These are phyloP conservation scores for Fraxinus latifolia DNA, from an alignment of 305 asterid genomes.

Conservation along the genomic window DNA sequence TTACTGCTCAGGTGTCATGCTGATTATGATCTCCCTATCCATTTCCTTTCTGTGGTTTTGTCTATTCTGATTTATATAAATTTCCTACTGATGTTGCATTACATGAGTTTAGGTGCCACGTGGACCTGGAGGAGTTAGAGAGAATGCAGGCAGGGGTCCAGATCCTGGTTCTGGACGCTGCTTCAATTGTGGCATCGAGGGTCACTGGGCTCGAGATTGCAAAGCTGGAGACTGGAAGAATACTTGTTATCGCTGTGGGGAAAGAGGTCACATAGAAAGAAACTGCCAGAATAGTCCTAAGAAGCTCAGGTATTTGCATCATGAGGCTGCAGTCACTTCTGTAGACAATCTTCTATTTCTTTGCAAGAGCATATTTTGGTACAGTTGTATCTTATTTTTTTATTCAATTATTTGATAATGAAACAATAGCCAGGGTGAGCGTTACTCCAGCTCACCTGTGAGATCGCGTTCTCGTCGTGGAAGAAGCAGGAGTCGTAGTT, in stretches of 20 bases:
- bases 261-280: constrained; percentile 67
- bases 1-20: not conserved
- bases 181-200: constrained; percentile 74
- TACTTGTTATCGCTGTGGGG: constrained; percentile 77
- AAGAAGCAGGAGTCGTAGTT: constrained; percentile 49
- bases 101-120: constrained; percentile 50
- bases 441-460: constrained; percentile 59
- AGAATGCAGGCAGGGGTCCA: constrained; percentile 56
- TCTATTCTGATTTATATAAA: not conserved
- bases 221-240: constrained; percentile 80
- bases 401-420: not conserved
- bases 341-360: not conserved
- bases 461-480: constrained; percentile 49
- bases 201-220: constrained; percentile 85
- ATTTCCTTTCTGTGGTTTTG: not conserved
- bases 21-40: not conserved
- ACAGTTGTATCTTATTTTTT: not conserved
- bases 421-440: constrained; percentile 42
- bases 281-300: constrained; percentile 62
- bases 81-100: not conserved
- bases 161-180: constrained; percentile 76
- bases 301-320: constrained; percentile 42
- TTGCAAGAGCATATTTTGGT: not conserved
- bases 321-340: not conserved
- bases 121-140: constrained; percentile 68